phyloP scores from a whole-genome alignment of 2,329 filamentous ascomycete species.

The Paradendryphiella salina region DNA sequence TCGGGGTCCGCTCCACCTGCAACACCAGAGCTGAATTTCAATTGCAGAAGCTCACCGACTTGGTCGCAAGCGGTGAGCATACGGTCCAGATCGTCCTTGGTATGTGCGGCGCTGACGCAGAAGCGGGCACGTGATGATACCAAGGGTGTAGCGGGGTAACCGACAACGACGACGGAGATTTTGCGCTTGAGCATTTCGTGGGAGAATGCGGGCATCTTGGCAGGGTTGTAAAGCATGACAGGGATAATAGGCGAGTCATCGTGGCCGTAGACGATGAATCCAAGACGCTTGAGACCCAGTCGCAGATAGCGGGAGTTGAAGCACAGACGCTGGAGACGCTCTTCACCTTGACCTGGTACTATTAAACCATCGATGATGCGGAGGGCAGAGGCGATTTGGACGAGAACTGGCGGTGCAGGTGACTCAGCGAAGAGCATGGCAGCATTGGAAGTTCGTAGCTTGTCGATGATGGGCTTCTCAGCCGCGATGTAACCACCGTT shows the following conservation, averaged over 20 bases:
- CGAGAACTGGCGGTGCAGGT: constrained; percentile 82
- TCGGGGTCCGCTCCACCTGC: constrained; percentile 83
- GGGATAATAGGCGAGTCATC: constrained; percentile 98
- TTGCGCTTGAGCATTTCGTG: constrained; percentile 98
- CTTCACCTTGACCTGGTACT: constrained; percentile 87
- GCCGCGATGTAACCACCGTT: constrained; percentile 95
- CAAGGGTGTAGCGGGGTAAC: constrained; percentile 93
- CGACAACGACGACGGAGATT: constrained; percentile 95
- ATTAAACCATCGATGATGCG: constrained; percentile 88
- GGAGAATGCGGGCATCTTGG: constrained; percentile 97
- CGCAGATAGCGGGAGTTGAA: constrained; percentile 99
- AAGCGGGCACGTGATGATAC: constrained; percentile 94
- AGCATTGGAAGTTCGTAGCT: constrained; percentile 82
- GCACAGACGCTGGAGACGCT: constrained; percentile 90
- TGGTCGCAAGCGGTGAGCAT: constrained; percentile 88
- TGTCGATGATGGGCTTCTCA: constrained; percentile 88
- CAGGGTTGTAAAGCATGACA: constrained; percentile 93
- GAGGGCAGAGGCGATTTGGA: constrained; percentile 86
- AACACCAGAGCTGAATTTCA: constrained; percentile 96
- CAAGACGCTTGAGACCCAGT: constrained; percentile 92
- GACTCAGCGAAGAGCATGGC: constrained; percentile 86
- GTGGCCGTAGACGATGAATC: constrained; percentile 95
- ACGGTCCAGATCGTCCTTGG: constrained; percentile 95
- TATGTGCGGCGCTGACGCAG: constrained; percentile 94
- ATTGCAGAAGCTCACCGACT: constrained; percentile 84